Conservation (phyloP, 129 eudicot genomes). For the Flaveria brownii region DNA sequence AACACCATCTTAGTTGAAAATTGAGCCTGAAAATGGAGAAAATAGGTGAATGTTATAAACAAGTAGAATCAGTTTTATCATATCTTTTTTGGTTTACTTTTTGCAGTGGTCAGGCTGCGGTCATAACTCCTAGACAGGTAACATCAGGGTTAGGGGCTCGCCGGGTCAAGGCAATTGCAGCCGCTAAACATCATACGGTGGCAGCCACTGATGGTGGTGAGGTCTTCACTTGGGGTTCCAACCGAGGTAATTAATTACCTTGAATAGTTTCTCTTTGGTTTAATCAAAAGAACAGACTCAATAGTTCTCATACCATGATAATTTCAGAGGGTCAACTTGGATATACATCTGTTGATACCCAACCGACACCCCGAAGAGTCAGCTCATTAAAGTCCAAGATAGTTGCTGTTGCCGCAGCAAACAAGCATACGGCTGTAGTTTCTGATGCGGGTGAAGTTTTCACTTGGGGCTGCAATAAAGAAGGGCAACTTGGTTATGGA, state of each 20-base stretch:
- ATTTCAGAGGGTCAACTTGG: constrained; percentile 99
- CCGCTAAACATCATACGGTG: constrained; percentile 98
- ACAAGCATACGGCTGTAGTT: constrained; percentile 94
- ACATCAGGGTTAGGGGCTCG: constrained; percentile 91
- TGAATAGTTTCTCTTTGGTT: not conserved
- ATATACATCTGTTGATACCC: constrained; percentile 95
- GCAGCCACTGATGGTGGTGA: constrained; percentile 95
- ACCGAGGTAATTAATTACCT: constrained; percentile 61
- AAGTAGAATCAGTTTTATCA: not conserved
- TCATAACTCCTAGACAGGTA: constrained; percentile 95
- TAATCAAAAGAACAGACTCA: not conserved
- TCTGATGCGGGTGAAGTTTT: constrained; percentile 90
- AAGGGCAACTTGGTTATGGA: constrained; percentile 99
- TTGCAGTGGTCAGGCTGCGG: constrained; percentile 97
- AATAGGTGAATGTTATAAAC: not conserved
- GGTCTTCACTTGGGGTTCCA: constrained; percentile 98
- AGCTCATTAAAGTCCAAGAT: constrained; percentile 78
- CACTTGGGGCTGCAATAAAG: constrained; percentile 99
- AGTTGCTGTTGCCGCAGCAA: constrained; percentile 93
- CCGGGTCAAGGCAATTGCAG: constrained; percentile 81
- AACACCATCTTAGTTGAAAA: not conserved
- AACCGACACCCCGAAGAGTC: constrained; percentile 95
- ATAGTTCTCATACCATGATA: constrained; percentile 12
- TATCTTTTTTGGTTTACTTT: constrained; percentile 2
- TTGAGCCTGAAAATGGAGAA: not conserved